Base-by-base conservation (phyloP, 768 basidiomycete species). In the Termitomyces sp. region DNA sequence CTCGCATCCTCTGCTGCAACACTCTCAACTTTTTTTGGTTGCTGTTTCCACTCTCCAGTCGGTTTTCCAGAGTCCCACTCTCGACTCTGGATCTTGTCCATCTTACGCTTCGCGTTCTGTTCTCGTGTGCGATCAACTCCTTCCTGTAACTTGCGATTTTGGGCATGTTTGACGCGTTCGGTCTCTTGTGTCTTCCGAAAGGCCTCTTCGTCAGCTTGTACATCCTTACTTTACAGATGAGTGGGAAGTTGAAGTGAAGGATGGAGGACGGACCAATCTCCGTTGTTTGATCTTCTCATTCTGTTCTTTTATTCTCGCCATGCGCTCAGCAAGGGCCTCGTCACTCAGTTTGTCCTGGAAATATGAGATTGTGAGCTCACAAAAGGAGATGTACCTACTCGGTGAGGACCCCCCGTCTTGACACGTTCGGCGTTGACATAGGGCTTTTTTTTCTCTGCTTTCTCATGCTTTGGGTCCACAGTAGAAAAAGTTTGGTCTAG, bases 11-110 rank as follows among this genome's bases (percentile, higher is more conserved):
- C 55, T 15, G 56, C 35, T 17, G 58, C 43, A 10, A 56, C 19
- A 51, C 56, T 47, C 45, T 64, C 56, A 15, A 55, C 24, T n/a
- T 60, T 60, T 9, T 57, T 60, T n/a, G 57, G 24, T 43, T 59
- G 57, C 22, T 62, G 57, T 58, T 70, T 71, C 70, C 69, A 67
- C 26, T 68, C 71, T 28, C 54, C 60, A 9, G 64, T 54, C 8
- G 75, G 68, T 62, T 93, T 93, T 19, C 82, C 87, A 28, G 88
- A 85, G 66, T 93, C 90, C 90, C 90, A 93, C 72, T 93, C 90
- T 15, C 90, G 80, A 59, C 72, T 83, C 63, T 82, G 82, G 22
- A 83, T 77, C 72, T 86, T 90, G n/a, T 87, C 88, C 79, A 91
- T 75, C 73, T 93, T 93, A 35, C 86, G 76, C 61, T 81, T 82